Base-by-base conservation (phyloP, 2,329 filamentous ascomycete genomes). In the Fusarium penzigii region DNA sequence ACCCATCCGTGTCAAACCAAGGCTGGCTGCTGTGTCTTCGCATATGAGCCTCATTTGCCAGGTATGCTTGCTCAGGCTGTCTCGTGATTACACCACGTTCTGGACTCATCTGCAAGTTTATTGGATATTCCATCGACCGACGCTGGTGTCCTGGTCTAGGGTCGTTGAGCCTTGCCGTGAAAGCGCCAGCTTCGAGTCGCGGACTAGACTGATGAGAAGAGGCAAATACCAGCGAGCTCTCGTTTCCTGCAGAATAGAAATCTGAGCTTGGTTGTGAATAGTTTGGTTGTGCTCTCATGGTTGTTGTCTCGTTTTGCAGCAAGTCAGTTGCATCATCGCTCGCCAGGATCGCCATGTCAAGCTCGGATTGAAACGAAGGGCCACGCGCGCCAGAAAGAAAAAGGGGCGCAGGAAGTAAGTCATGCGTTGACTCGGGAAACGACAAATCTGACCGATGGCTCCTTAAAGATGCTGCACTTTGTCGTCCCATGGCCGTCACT, bases 221-320 rank as follows among this genome's bases (percentile, higher is more conserved):
- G 17, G 68, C 67, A 17, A 74, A 64, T 2, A 64, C 70, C 8
- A 66, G 63, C 6, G 71, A 72, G 52, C 70, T 72, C 6, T 66
- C 65, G 14, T 68, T 70, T 3, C 62, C 65, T 10, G 62, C 66
- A 1, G 70, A 71, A 20, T 63, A 65, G 6, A 60, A 51, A 6
- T 55, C 67, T 8, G 60, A 57, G 34, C 62, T 61, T 16, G 59
- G 49, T 13, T 60, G 59, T 16, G 63, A 53, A 3, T 59, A 49
- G 3, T 55, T 49, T 36, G 55, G 55, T 48, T 56, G 32, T 45
- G 46, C 49, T 59, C 32, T 65, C 14, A 67, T 49, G 34, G 49
- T 64, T 5, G 66, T 53, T 3, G 67, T 41, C 17, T 66, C 63
- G 13, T 7, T 25, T 25, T 25, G 20, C 20, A 4, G 20, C 20